phyloP scores from a whole-genome alignment of 1,284 basidiomycete genomes.

The Dichomitus squalens region DNA sequence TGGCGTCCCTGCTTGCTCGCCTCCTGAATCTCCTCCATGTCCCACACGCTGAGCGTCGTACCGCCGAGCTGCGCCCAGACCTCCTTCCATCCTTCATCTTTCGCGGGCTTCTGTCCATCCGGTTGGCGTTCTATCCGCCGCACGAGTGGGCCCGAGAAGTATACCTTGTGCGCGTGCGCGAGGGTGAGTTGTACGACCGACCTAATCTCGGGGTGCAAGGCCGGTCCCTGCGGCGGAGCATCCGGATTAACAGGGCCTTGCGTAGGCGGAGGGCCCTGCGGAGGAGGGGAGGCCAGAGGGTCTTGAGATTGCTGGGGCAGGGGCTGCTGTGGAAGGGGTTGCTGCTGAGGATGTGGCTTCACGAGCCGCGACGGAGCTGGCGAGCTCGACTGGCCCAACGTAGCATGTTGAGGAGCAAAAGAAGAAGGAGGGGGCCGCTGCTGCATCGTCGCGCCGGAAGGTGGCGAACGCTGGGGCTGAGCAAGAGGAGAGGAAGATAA shows the following conservation, averaged over 20 bases:
- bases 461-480: not conserved
- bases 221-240: conserved; percentile 26
- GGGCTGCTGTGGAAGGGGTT: not conserved
- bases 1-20: conserved; percentile 80
- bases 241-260: not conserved
- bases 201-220: conserved; percentile 77
- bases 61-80: conserved; percentile 94
- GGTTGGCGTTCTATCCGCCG: conserved; percentile 74
- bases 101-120: conserved; percentile 71
- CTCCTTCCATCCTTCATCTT: conserved; percentile 87
- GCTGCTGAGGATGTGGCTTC: not conserved
- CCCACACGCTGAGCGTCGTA: conserved; percentile 91
- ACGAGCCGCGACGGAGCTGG: not conserved
- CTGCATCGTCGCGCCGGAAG: not conserved
- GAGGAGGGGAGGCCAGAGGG: not conserved
- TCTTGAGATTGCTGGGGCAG: not conserved
- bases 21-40: conserved; percentile 82
- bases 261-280: conserved; percentile 2
- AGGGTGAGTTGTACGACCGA: conserved; percentile 70
- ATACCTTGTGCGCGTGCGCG: conserved; percentile 77
- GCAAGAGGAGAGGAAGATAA: conserved; percentile 2
- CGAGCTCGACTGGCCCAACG: not conserved
- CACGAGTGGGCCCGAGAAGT: conserved; percentile 80
- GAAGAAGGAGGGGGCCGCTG: not conserved
- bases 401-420: not conserved